These are phyloP conservation scores for Schizopora paradoxa DNA, from an alignment of 1,284 basidiomycete genomes.

Conservation along the genomic window DNA sequence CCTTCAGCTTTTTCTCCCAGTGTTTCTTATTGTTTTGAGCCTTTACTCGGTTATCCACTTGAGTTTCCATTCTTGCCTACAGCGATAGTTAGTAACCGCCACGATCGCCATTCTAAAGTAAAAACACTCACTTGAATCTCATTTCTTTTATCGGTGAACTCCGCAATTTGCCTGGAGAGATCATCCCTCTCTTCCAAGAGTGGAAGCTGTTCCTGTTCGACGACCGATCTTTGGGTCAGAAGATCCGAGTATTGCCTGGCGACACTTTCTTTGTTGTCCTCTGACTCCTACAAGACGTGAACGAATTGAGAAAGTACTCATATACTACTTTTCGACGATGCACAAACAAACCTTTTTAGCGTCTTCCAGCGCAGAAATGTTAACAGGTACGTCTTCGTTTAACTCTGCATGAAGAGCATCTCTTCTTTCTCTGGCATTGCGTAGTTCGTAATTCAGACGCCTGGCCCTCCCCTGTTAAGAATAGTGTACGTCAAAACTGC, in stretches of 20 bases:
- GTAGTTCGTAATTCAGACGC: slow-evolving; percentile 25
- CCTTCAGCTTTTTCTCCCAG: slow-evolving; percentile 44
- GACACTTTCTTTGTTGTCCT: slow-evolving; percentile 45
- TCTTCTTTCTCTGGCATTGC: slow-evolving; percentile 29
- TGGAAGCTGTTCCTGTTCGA: slow-evolving; percentile 39
- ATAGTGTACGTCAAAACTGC: background rate
- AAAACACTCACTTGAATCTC: slow-evolving; percentile 36
- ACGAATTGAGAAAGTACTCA: slow-evolving; percentile 5
- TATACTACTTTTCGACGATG: slow-evolving; percentile 1
- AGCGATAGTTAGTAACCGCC: slow-evolving; percentile 1
- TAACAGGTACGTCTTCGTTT: slow-evolving; percentile 70
- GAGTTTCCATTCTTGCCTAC: slow-evolving; percentile 40
- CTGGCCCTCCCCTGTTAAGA: slow-evolving; percentile 26
- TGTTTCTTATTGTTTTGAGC: slow-evolving; percentile 42
- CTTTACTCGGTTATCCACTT: slow-evolving; percentile 40
- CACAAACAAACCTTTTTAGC: slow-evolving; percentile 40
- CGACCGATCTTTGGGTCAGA: slow-evolving; percentile 33
- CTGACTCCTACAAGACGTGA: slow-evolving; percentile 42
- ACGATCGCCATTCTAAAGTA: background rate
- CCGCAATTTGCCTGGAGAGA: slow-evolving; percentile 41
- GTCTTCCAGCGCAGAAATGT: slow-evolving; percentile 60
- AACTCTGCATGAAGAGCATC: slow-evolving; percentile 51
- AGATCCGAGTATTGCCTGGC: slow-evolving; percentile 46
- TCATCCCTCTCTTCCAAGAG: slow-evolving; percentile 39
- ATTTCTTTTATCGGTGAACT: slow-evolving; percentile 39